Evolutionary conservation across 1,139 yeast species (phyloP).

Genomic region (Zhuliangozyma blackwelliae): DNA sequence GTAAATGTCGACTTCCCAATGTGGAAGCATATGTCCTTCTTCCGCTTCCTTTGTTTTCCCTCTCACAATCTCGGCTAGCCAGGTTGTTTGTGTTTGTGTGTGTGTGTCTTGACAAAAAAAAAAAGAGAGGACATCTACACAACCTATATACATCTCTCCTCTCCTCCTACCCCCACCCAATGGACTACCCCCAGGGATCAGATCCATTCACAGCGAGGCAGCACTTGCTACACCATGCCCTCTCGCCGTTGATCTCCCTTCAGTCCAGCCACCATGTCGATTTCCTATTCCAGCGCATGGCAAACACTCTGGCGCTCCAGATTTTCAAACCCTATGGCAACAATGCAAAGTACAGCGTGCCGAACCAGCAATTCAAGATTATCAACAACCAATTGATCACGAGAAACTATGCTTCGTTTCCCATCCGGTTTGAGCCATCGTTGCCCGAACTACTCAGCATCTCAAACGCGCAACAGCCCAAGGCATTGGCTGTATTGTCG

Average conservation of each 20-base stretch:
- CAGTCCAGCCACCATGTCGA: conserved; percentile 52
- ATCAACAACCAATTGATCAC: conserved; percentile 42
- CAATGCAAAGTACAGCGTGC: conserved; percentile 38
- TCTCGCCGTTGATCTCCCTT: conserved; percentile 56
- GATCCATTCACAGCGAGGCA: conserved; percentile 43
- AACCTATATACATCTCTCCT: neutral
- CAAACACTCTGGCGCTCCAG: conserved; percentile 28
- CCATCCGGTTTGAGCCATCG: conserved; percentile 41
- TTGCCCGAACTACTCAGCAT: conserved; percentile 38
- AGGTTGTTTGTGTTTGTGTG: no score
- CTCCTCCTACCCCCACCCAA: conserved; percentile 1
- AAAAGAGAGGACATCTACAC: neutral
- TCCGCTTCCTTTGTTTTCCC: no score
- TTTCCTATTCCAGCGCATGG: conserved; percentile 33
- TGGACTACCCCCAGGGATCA: conserved; percentile 35
- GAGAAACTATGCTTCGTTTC: conserved; percentile 40
- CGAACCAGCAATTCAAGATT: conserved; percentile 35
- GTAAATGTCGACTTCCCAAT: no score
- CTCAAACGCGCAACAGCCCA: conserved; percentile 16
- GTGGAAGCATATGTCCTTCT: no score
- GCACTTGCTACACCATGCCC: conserved; percentile 45
- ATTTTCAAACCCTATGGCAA: conserved; percentile 43
- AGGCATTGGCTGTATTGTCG: neutral
- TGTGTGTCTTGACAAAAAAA: no score
- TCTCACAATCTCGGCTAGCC: no score